Evolutionary conservation across 305 asterid genomes (phyloP), one percentile per base, ranked within the genome.

Genomic region (Withania somnifera): DNA sequence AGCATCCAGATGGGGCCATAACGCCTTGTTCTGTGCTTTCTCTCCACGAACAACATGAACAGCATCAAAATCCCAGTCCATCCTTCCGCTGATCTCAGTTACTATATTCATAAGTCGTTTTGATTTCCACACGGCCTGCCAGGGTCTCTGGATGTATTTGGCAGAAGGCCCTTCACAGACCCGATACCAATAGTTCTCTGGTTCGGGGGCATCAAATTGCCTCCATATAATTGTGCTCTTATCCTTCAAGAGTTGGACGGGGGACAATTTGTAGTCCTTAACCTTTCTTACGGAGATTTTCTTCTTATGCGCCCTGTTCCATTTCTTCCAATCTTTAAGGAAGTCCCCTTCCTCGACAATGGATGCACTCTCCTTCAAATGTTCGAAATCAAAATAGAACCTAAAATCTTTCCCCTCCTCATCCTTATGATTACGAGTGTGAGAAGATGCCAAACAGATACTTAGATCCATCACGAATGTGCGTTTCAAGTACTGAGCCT

Each of bases 61-160:
- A 0, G 97, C 97, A 75, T 96, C 98, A 9, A 84, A 94, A 89
- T 96, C 99, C 99, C 99, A 96, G 80, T 96, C 99, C 98, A 96
- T 93, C 79, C 93, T 92, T 85, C 98, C 99, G 28, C 99, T 93
- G 36, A 96, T 94, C 17, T 78, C 99, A 1, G 99, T 84, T 34
- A 94, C 99, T 68, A 96, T 94, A 69, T 94, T 94, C 98, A 94
- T 96, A 28, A 96, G 80, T 76, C 98, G 86, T 87, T 96, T 96
- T 3, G 98, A 94, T 85, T 96, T 96, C 99, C 97, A 96, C 13
- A 96, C 79, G 0, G 95, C 88, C 7, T 82, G 85, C 98, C 99
- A 94, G 0, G 99, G 99, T 86, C 99, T 86, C 83, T 91, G 90
- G 10, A 94, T 84, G 85, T 91, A 87, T 36, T 91, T 94, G 6